Percentiles rank a stretch among this genome's conserved stretches.
Evolutionary conservation across 805 yeast genomes (phyloP).

Genomic region (Yamadazyma phyllophila): DNA sequence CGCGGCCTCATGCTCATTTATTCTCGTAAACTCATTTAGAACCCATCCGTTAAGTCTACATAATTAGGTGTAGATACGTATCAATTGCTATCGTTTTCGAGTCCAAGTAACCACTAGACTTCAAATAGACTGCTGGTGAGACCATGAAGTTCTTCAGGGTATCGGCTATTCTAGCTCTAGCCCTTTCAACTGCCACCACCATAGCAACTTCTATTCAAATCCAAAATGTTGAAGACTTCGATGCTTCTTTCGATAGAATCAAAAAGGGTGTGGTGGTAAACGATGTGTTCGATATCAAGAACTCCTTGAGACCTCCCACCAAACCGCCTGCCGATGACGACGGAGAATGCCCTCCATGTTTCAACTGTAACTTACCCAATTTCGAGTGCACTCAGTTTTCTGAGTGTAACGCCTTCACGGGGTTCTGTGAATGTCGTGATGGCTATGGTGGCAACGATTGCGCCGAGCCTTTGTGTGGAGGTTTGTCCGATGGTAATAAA

Average conservation of each 20-base stretch:
- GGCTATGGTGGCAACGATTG: slow-evolving; percentile 97
- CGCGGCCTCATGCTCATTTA: neutral
- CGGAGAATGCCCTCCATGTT: slow-evolving; percentile 81
- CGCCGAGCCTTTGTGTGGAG: slow-evolving; percentile 83
- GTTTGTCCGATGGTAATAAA: slow-evolving; percentile 59
- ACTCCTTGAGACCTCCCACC: slow-evolving; percentile 11
- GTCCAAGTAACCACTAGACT: too few species aligned
- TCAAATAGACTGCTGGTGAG: too few species aligned
- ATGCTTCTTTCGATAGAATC: slow-evolving; percentile 9
- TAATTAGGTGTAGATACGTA: neutral
- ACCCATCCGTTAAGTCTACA: neutral
- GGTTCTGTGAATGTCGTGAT: slow-evolving; percentile 85
- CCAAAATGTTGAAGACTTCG: slow-evolving; percentile 6
- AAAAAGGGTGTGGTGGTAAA: slow-evolving; percentile 13
- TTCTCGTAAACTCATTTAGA: neutral
- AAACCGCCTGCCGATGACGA: slow-evolving; percentile 8
- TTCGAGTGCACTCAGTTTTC: slow-evolving; percentile 90
- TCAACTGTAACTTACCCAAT: slow-evolving; percentile 91
- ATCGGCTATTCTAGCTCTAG: neutral
- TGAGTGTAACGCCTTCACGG: slow-evolving; percentile 81
- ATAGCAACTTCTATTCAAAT: neutral
- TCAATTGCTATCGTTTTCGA: neutral
- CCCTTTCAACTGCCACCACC: neutral
- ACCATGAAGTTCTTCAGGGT: neutral
- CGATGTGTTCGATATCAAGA: slow-evolving; percentile 20